phyloP scores from a whole-genome alignment of 768 basidiomycete species.

The Leccinum fibrillosum region DNA sequence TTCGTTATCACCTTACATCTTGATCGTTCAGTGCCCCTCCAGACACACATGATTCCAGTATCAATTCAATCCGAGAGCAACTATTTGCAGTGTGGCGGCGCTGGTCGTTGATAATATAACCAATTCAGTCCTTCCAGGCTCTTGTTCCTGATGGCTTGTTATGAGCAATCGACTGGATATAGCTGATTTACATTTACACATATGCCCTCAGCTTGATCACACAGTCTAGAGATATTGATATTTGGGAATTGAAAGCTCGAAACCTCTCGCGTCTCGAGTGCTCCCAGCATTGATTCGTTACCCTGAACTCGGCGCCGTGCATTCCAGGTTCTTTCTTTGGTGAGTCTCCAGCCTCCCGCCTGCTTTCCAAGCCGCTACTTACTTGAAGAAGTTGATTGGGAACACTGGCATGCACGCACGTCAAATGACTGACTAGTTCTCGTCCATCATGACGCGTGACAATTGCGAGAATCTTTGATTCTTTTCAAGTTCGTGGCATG shows the following conservation, averaged over 20 bases:
- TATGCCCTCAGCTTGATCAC: not conserved
- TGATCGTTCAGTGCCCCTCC: not conserved
- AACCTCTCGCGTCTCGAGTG: not conserved
- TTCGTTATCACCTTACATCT: not conserved
- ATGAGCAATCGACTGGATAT: not conserved
- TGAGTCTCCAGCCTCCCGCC: not conserved
- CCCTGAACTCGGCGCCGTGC: not conserved
- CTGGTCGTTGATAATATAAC: not conserved
- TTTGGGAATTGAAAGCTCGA: too few relatives aligned
- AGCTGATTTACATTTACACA: not conserved
- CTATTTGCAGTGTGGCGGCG: not conserved
- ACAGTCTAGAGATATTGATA: not conserved
- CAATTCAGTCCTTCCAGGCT: not conserved
- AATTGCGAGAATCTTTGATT: not conserved
- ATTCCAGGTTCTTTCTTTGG: not conserved
- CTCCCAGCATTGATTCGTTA: not conserved
- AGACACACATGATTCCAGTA: not conserved
- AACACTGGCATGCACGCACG: not conserved
- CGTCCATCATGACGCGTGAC: too few relatives aligned
- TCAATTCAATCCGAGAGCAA: not conserved
- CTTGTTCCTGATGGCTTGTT: not conserved
- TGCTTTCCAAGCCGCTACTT: not conserved
- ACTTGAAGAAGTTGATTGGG: not conserved
- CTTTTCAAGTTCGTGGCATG: not conserved
- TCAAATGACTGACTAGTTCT: not conserved